A percentile compares a stretch with the other conserved stretches of the same genome.
These are phyloP conservation scores for Incumbomyces lentus DNA, from an alignment of 2,329 filamentous ascomycete species.

Conservation along the genomic window DNA sequence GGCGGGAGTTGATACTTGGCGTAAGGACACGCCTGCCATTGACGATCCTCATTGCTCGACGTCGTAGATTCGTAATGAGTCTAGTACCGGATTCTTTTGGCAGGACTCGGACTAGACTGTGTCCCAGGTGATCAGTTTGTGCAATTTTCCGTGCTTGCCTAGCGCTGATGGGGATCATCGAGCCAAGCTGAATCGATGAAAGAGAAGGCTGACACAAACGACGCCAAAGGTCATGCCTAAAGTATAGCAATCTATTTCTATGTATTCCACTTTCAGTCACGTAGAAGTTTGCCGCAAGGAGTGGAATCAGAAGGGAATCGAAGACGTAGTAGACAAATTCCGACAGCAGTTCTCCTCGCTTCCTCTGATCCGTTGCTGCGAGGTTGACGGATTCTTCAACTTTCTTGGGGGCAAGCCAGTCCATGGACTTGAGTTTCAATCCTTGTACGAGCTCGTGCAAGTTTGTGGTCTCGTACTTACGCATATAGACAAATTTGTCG, in stretches of 20 bases:
- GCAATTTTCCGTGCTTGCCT: conserved; percentile 49
- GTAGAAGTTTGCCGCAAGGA: conserved; percentile 82
- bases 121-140: conserved; percentile 56
- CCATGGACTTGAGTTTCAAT: conserved; percentile 59
- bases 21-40: conserved; percentile 48
- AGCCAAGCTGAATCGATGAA: conserved; percentile 52
- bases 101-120: conserved; percentile 67
- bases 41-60: conserved; percentile 45
- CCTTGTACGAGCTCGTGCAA: conserved; percentile 68
- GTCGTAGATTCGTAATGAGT: conserved; percentile 77
- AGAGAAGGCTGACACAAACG: conserved; percentile 64
- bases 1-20: conserved; percentile 57
- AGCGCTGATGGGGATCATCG: conserved; percentile 67
- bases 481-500: conserved; percentile 65
- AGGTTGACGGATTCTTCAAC: conserved; percentile 42
- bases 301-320: conserved; percentile 79
- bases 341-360: conserved; percentile 66
- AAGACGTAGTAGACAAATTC: conserved; percentile 90
- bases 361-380: conserved; percentile 60
- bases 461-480: conserved; percentile 70
- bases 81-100: conserved; percentile 69
- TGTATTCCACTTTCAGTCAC: conserved; percentile 81
- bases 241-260: conserved; percentile 78
- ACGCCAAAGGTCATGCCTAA: conserved; percentile 87
- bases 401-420: conserved; percentile 59